Conservation (phyloP, 78 protist species). For the Creolimax fragrantissima region DNA sequence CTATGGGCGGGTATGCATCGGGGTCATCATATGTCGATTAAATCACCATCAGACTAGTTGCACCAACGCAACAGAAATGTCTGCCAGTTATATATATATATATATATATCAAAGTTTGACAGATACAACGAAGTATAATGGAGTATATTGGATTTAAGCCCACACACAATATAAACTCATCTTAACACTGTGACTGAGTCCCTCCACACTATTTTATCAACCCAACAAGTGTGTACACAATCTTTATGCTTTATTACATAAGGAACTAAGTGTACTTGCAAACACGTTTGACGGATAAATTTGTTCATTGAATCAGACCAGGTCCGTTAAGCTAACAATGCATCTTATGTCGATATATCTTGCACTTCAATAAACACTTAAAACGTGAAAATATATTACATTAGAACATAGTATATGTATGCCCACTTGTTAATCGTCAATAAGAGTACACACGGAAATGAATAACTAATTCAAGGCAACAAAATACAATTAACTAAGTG, state of each 20-base stretch:
- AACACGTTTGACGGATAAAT: too few species aligned
- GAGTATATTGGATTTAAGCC: background rate
- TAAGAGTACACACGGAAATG: background rate
- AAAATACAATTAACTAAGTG: background rate
- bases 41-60: too few species aligned
- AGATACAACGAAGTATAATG: background rate
- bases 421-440: background rate
- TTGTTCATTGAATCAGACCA: too few species aligned
- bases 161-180: background rate
- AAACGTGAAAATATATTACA: background rate
- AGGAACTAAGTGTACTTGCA: too few species aligned
- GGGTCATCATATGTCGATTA: background rate
- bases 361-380: background rate
- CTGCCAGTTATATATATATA: background rate
- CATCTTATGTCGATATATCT: too few species aligned
- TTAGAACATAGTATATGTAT: background rate
- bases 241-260: too few species aligned
- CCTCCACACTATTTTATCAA: too few species aligned
- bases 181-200: background rate
- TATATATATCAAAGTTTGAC: background rate
- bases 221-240: too few species aligned
- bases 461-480: background rate
- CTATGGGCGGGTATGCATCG: background rate
- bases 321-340: too few species aligned
- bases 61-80: background rate